Evolutionary conservation across 768 basidiomycete genomes (phyloP).

Genomic region (Lactifluus rugatus): DNA sequence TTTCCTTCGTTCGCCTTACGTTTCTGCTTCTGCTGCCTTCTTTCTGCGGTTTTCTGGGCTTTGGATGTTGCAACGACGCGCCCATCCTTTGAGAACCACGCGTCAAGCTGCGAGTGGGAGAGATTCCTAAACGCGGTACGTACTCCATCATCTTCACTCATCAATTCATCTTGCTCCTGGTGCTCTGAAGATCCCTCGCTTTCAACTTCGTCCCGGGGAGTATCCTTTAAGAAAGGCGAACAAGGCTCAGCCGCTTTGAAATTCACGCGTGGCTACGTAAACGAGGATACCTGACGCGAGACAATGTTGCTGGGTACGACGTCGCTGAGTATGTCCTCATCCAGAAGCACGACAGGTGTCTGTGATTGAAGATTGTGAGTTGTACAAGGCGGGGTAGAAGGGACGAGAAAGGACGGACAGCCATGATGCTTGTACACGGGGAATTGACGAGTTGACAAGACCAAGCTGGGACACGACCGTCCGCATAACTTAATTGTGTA

Average conservation of each 20-base stretch:
- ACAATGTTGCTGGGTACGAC: conserved; percentile 87
- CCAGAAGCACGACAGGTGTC: conserved; percentile 27
- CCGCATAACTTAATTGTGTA: too few species aligned
- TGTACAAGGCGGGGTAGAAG: neutral
- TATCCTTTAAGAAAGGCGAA: conserved; percentile 35
- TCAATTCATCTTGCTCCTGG: conserved; percentile 49
- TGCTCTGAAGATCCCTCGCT: conserved; percentile 50
- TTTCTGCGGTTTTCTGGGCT: conserved; percentile 31
- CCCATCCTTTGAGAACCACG: conserved; percentile 32
- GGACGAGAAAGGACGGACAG: conserved; percentile 15
- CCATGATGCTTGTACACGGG: conserved; percentile 14
- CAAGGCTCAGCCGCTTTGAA: conserved; percentile 12
- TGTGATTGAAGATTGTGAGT: neutral
- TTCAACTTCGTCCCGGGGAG: conserved; percentile 65
- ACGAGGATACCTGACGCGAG: conserved; percentile 61
- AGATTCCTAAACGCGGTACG: neutral
- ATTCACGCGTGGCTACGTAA: neutral
- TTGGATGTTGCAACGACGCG: conserved; percentile 29
- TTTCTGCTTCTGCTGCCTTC: conserved; percentile 39
- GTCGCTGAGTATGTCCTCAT: conserved; percentile 84
- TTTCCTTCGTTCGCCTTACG: conserved; percentile 64
- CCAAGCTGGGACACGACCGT: neutral
- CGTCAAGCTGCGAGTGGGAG: conserved; percentile 23
- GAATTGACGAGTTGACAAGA: neutral
- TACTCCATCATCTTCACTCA: conserved; percentile 38